A percentile compares a stretch with the other conserved stretches of the same genome.
phyloP scores from a whole-genome alignment of 1,284 basidiomycete genomes.

The Veloporphyrellus conicus region DNA sequence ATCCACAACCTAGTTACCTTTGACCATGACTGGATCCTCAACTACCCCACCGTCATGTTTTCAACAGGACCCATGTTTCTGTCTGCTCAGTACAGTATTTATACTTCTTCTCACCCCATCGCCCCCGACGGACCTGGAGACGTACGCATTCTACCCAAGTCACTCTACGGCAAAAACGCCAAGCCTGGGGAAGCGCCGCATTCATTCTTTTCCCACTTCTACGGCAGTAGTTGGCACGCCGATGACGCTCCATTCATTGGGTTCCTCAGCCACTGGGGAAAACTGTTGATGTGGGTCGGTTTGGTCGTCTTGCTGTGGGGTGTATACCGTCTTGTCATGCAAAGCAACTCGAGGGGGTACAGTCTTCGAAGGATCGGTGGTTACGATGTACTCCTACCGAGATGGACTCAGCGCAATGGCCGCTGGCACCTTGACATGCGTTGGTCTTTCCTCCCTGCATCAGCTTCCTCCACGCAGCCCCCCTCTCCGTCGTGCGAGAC shows the following conservation, averaged over 20 bases:
- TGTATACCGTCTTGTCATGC: constrained; percentile 55
- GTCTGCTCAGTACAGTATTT: constrained; percentile 81
- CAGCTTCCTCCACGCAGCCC: constrained; percentile 45
- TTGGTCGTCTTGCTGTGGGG: constrained; percentile 68
- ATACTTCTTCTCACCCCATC: constrained; percentile 67
- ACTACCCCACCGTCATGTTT: constrained; percentile 99
- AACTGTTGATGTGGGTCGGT: constrained; percentile 79
- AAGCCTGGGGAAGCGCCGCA: constrained; percentile 79
- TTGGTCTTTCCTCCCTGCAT: constrained; percentile 50
- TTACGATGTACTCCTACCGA: constrained; percentile 72
- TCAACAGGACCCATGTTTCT: constrained; percentile 95
- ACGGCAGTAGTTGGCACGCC: constrained; percentile 95
- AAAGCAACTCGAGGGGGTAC: constrained; percentile 54
- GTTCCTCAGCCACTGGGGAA: constrained; percentile 86
- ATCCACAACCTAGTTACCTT: constrained; percentile 92
- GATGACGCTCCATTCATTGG: constrained; percentile 92
- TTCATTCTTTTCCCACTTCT: constrained; percentile 93
- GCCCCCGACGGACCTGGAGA: constrained; percentile 55
- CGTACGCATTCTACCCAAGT: constrained; percentile 87
- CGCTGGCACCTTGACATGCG: constrained; percentile 70
- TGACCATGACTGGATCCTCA: constrained; percentile 88
- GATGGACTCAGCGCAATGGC: constrained; percentile 62
- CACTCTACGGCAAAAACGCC: constrained; percentile 95
- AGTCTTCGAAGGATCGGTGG: constrained; percentile 59
- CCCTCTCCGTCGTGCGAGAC: constrained; percentile 46